phyloP scores from a whole-genome alignment of 1,139 yeast species.

The Petasospora rhodanensis region DNA sequence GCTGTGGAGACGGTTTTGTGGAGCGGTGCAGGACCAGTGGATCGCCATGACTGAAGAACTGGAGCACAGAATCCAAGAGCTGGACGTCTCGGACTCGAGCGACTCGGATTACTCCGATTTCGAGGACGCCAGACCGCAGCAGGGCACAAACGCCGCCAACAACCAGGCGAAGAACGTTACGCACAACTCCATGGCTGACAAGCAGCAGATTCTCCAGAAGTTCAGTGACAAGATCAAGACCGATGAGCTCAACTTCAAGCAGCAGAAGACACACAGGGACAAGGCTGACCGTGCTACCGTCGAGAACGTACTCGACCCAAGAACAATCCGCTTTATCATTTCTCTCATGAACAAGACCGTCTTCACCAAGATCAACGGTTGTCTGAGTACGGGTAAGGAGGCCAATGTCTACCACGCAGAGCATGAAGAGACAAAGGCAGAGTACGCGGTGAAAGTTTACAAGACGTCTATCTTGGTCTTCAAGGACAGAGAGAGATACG shows the following conservation, averaged over 20 bases:
- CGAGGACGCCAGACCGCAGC: slow-evolving; percentile 7
- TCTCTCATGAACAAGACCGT: slow-evolving; percentile 81
- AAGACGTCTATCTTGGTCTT: slow-evolving; percentile 94
- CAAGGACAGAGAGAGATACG: slow-evolving; percentile 93
- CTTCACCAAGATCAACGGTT: slow-evolving; percentile 84
- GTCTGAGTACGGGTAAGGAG: slow-evolving; percentile 95
- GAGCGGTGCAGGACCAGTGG: too few species aligned
- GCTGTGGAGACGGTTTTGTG: too few species aligned
- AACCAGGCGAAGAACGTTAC: slow-evolving; percentile 5
- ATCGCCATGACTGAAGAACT: slow-evolving; percentile 3
- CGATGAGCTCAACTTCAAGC: slow-evolving; percentile 48
- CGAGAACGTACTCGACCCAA: slow-evolving; percentile 93
- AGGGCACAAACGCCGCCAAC: too few species aligned
- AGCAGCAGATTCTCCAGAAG: slow-evolving; percentile 55
- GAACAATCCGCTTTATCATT: slow-evolving; percentile 79
- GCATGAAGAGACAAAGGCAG: slow-evolving; percentile 57
- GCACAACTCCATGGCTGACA: slow-evolving; percentile 31
- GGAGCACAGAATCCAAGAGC: slow-evolving; percentile 2
- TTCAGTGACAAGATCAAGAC: slow-evolving; percentile 62
- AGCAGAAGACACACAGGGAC: slow-evolving; percentile 63
- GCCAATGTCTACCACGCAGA: slow-evolving; percentile 96
- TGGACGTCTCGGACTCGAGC: slow-evolving; percentile 3
- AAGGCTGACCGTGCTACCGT: slow-evolving; percentile 94
- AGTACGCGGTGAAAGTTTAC: slow-evolving; percentile 87
- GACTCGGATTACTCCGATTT: slow-evolving; percentile 5